Percentiles rank a stretch among this genome's conserved stretches.
Conservation (phyloP, 2,329 filamentous ascomycete species). For the Fragosphaeria purpurea region DNA sequence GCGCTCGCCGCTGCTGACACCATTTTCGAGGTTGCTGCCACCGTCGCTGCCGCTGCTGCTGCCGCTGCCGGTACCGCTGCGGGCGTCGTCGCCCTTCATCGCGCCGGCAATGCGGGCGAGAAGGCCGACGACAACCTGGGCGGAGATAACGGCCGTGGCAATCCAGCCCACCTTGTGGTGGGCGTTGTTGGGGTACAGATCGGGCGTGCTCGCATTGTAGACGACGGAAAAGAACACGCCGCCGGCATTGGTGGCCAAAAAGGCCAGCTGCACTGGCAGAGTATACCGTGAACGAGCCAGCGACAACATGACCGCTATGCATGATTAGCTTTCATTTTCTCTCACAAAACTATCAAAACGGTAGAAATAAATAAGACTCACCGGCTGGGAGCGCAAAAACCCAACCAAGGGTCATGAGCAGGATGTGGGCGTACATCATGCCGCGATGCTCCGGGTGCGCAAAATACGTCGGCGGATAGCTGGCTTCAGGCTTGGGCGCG, state of each 20-base stretch:
- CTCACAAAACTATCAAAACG: not conserved
- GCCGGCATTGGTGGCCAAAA: constrained; percentile 52
- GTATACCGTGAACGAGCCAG: constrained; percentile 68
- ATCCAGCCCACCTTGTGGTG: constrained; percentile 86
- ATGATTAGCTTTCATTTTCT: not conserved
- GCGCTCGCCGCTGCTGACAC: constrained; percentile 34
- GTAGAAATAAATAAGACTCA: constrained; percentile 30
- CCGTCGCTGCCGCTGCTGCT: constrained; percentile 1
- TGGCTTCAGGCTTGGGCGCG: constrained; percentile 12
- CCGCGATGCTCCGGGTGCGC: constrained; percentile 39
- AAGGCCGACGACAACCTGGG: constrained; percentile 60
- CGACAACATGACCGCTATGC: constrained; percentile 72
- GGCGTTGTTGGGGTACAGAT: constrained; percentile 79
- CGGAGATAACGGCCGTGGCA: constrained; percentile 59
- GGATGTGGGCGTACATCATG: constrained; percentile 60
- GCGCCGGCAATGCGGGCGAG: constrained; percentile 49
- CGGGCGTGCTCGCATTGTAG: constrained; percentile 74
- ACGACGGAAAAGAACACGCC: constrained; percentile 56
- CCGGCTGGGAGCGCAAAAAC: constrained; percentile 62
- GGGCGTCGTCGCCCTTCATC: constrained; percentile 17
- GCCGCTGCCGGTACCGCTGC: constrained; percentile 1
- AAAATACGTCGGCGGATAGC: constrained; percentile 48
- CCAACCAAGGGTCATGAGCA: constrained; percentile 62
- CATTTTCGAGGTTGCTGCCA: constrained; percentile 2
- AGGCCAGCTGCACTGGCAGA: constrained; percentile 57